These are phyloP conservation scores for Spathaspora gorwiae DNA, from an alignment of 805 yeast genomes.

Conservation along the genomic window DNA sequence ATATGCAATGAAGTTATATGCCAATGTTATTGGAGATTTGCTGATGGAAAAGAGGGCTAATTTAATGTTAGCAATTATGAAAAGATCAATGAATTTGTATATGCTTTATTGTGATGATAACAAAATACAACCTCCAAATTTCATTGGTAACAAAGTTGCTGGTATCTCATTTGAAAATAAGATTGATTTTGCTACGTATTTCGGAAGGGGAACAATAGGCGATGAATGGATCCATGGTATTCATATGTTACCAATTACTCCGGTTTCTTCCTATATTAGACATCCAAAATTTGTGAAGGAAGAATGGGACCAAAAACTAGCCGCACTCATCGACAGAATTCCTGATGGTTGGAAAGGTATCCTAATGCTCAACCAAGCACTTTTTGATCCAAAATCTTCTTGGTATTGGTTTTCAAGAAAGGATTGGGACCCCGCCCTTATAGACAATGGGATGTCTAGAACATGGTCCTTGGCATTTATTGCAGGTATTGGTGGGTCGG, in stretches of 20 bases:
- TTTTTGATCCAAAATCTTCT: slow-evolving; percentile 55
- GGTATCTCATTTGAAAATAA: slow-evolving; percentile 75
- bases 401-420: slow-evolving; percentile 44
- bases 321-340: slow-evolving; percentile 41
- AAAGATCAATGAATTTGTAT: slow-evolving; percentile 50
- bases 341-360: slow-evolving; percentile 72
- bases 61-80: slow-evolving; percentile 58
- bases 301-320: slow-evolving; percentile 58
- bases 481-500: slow-evolving; percentile 38
- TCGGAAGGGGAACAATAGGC: slow-evolving; percentile 56
- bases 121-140: slow-evolving; percentile 49
- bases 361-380: slow-evolving; percentile 68
- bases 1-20: slow-evolving; percentile 67
- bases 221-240: slow-evolving; percentile 73
- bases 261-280: slow-evolving; percentile 60
- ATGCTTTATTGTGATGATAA: slow-evolving; percentile 53
- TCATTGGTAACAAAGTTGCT: slow-evolving; percentile 60
- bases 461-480: slow-evolving; percentile 83
- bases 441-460: slow-evolving; percentile 82
- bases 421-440: slow-evolving; percentile 48
- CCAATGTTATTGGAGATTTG: slow-evolving; percentile 47
- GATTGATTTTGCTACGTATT: slow-evolving; percentile 68
- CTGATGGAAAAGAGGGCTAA: slow-evolving; percentile 52
- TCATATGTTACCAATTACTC: slow-evolving; percentile 72
- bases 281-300: slow-evolving; percentile 49